Base-by-base conservation (phyloP, 2,329 filamentous ascomycete genomes). In the Fusarium dlaminii region DNA sequence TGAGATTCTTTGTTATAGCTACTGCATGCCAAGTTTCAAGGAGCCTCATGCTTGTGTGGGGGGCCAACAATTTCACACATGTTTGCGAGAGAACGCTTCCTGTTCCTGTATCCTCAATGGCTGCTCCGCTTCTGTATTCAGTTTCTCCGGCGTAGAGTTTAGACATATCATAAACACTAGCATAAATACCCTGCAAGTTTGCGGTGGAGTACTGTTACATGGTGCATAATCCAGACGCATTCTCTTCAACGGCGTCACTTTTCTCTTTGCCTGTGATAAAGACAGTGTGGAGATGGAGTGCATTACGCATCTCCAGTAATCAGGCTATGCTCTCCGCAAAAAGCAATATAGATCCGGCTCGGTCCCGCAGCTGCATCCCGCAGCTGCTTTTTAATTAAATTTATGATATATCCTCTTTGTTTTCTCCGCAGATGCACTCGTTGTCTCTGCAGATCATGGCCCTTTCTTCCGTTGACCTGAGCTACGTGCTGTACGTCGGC, bases 401-500 rank as follows among this genome's bases (percentile, higher is more conserved):
- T 62, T 62, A 58, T 69, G 65, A 58, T 52, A 69, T 37, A 30
- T 57, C 22, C 34, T 66, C 27, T 45, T 46, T 46, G 34, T 56
- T 55, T n/a, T 27, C 54, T 59, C 40, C 40, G 39, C 40, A 24
- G 15, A 11, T 27, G 24, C 30, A 24, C 15, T 22, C 15, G 24
- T 64, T 30, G 15, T 36, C 32, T 45, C 27, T 61, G 63, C 48
- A 48, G 66, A 73, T 72, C 57, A 74, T 74, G 72, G 56, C 59
- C 5, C 18, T 74, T 32, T 57, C 27, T 18, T 49, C 57, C 8
- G 15, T 57, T 20, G 54, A 61, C 8, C 22, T 59, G 10, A 62
- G 49, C 17, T 45, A 72, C 46, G 39, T 58, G 12, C n/a, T 72
- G 17, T 68, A 72, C 3, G 56, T 29, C 1, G 45, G 58, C 20